phyloP scores from a whole-genome alignment of 1,284 basidiomycete genomes.

The Cutaneotrichosporon spelunceum region DNA sequence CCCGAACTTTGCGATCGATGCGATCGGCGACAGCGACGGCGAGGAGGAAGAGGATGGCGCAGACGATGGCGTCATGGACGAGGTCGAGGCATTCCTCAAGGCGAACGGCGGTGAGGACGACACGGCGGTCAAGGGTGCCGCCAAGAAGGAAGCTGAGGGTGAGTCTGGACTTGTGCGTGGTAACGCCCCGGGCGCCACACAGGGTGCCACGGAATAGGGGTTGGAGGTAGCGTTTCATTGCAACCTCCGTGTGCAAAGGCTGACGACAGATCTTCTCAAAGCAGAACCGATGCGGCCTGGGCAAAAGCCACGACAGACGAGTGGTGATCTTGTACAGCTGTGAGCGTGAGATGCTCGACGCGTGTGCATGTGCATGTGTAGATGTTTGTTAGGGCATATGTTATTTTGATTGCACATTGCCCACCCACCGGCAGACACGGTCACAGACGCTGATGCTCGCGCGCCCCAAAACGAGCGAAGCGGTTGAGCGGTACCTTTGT shows the following conservation, averaged over 20 bases:
- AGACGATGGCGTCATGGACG: constrained; percentile 71
- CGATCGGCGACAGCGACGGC: constrained; percentile 75
- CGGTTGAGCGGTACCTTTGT: too few species aligned
- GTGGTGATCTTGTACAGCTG: constrained; percentile 18
- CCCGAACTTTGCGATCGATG: constrained; percentile 89
- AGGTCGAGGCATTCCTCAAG: constrained; percentile 89
- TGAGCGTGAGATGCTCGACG: neutral
- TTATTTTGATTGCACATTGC: neutral
- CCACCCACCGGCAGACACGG: neutral
- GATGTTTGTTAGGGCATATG: neutral
- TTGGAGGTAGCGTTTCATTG: neutral
- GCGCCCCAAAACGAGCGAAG: neutral
- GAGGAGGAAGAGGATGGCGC: constrained; percentile 58
- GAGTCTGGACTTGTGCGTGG: constrained; percentile 13
- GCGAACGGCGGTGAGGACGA: constrained; percentile 62
- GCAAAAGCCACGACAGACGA: constrained; percentile 3
- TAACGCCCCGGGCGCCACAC: neutral
- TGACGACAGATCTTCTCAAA: constrained; percentile 34
- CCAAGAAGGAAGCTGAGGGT: constrained; percentile 62
- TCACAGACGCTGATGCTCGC: neutral
- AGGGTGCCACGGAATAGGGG: neutral
- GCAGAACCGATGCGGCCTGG: constrained; percentile 37
- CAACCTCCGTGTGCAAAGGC: neutral
- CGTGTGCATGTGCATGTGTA: neutral
- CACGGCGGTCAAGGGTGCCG: constrained; percentile 76